Evolutionary conservation across 768 basidiomycete genomes (phyloP).

Genomic region (Paxillus involutus): DNA sequence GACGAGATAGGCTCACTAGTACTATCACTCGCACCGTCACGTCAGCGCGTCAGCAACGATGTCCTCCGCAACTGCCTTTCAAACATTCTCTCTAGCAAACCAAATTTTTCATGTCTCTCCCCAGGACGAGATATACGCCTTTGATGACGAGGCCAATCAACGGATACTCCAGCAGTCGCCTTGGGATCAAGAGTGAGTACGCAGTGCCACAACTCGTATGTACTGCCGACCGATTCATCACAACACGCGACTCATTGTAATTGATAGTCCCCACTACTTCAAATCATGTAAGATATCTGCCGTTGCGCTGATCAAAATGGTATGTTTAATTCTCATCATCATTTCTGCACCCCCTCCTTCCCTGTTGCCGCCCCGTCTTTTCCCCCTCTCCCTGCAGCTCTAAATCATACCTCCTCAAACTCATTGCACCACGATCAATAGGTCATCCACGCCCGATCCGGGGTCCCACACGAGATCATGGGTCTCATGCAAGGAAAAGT

Average conservation of each 20-base stretch:
- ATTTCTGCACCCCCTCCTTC: too few species aligned
- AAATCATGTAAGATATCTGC: constrained; percentile 94
- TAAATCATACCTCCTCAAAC: not conserved
- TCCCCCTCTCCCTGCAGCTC: constrained; percentile 2
- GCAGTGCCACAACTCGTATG: not conserved
- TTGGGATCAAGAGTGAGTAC: constrained; percentile 83
- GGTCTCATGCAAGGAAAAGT: constrained; percentile 99
- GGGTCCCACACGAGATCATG: constrained; percentile 99
- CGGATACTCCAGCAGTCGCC: constrained; percentile 67
- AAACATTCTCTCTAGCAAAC: constrained; percentile 73
- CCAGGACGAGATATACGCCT: constrained; percentile 80
- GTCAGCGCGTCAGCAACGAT: constrained; percentile 9
- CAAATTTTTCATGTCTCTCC: constrained; percentile 68
- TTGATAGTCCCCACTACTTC: constrained; percentile 70
- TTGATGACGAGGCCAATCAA: constrained; percentile 66
- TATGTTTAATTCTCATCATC: constrained; percentile 26
- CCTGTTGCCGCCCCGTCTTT: not conserved
- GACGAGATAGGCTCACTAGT: too few species aligned
- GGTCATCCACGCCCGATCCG: constrained; percentile 98
- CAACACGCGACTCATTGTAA: not conserved
- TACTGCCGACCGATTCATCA: not conserved
- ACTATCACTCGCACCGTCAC: too few species aligned
- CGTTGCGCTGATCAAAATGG: constrained; percentile 95
- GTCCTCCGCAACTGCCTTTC: constrained; percentile 60
- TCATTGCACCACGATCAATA: constrained; percentile 38